A percentile compares a stretch with the other conserved stretches of the same genome.
Evolutionary conservation across 2,329 filamentous ascomycete genomes (phyloP).

Genomic region (Chaetothyriales sp.): DNA sequence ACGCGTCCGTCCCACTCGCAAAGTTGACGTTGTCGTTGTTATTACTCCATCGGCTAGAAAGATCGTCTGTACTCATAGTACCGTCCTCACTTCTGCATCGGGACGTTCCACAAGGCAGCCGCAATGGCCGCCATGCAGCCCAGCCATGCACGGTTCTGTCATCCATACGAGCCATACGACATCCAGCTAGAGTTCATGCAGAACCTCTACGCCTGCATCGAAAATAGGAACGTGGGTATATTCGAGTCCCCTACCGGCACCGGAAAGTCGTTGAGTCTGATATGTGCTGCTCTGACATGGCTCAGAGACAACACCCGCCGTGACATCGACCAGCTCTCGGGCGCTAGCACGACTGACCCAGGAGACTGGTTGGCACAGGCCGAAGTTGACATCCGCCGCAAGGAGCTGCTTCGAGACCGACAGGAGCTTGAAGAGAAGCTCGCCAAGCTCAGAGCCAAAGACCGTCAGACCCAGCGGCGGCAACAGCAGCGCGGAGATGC

Average conservation of each 20-base stretch:
- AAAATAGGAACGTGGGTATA: constrained; percentile 67
- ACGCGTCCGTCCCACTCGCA: background rate
- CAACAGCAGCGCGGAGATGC: background rate
- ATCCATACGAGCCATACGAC: constrained; percentile 74
- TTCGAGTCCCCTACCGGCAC: constrained; percentile 88
- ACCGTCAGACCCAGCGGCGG: background rate
- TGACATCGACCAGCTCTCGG: constrained; percentile 9
- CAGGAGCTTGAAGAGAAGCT: constrained; percentile 54
- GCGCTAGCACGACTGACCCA: constrained; percentile 43
- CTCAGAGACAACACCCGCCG: constrained; percentile 61
- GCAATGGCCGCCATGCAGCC: constrained; percentile 20
- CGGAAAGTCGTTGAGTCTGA: constrained; percentile 83
- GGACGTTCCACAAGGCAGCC: background rate
- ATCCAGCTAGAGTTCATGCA: constrained; percentile 84
- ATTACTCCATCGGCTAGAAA: background rate
- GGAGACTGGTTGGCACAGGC: constrained; percentile 76
- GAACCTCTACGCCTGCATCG: constrained; percentile 62
- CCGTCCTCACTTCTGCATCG: background rate
- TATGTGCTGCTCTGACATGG: constrained; percentile 82
- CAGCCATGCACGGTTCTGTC: constrained; percentile 50
- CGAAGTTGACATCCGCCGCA: constrained; percentile 51
- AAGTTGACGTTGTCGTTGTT: background rate
- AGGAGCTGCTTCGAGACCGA: constrained; percentile 50
- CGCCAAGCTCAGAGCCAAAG: constrained; percentile 7
- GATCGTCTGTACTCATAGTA: background rate